phyloP scores from a whole-genome alignment of 2,329 filamentous ascomycete species.

The Sporothrix brasiliensis region DNA sequence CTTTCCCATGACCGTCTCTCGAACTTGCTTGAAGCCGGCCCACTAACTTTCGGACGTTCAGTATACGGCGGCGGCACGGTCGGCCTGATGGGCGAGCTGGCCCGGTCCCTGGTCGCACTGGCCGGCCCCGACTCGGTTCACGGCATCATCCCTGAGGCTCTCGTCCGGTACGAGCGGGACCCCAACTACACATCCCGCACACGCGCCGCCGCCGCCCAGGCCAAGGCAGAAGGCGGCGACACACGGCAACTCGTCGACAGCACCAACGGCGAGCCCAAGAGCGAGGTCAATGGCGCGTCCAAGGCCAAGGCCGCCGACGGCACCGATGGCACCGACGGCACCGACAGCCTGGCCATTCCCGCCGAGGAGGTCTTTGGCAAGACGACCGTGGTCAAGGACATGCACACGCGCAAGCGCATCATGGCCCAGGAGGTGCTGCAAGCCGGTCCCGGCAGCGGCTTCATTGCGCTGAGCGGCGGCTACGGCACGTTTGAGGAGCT shows the following conservation, averaged over 20 bases:
- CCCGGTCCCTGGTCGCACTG: constrained; percentile 80
- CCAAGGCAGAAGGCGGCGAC: constrained; percentile 16
- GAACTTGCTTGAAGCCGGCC: not conserved
- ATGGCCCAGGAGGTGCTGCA: constrained; percentile 88
- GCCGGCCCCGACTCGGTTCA: constrained; percentile 81
- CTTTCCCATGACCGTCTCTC: not conserved
- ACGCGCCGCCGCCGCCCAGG: constrained; percentile 40
- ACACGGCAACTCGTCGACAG: constrained; percentile 26
- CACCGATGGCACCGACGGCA: not conserved
- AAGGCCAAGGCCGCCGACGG: not conserved
- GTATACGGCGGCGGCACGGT: constrained; percentile 95
- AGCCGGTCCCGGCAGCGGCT: constrained; percentile 81
- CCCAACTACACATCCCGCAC: constrained; percentile 53
- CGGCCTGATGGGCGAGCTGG: constrained; percentile 93
- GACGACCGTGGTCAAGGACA: constrained; percentile 88
- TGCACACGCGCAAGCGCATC: constrained; percentile 93
- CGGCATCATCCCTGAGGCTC: constrained; percentile 86
- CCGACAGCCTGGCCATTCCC: constrained; percentile 56
- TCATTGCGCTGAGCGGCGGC: constrained; percentile 84
- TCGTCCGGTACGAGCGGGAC: constrained; percentile 77
- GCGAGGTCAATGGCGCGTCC: not conserved
- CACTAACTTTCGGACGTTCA: constrained; percentile 38
- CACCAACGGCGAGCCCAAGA: not conserved
- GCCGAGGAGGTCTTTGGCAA: constrained; percentile 71
- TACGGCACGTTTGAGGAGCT: constrained; percentile 97